A percentile compares a stretch with the other conserved stretches of the same genome.
Conservation (phyloP, 331 rosid genomes). For the Phaseolus coccineus region DNA sequence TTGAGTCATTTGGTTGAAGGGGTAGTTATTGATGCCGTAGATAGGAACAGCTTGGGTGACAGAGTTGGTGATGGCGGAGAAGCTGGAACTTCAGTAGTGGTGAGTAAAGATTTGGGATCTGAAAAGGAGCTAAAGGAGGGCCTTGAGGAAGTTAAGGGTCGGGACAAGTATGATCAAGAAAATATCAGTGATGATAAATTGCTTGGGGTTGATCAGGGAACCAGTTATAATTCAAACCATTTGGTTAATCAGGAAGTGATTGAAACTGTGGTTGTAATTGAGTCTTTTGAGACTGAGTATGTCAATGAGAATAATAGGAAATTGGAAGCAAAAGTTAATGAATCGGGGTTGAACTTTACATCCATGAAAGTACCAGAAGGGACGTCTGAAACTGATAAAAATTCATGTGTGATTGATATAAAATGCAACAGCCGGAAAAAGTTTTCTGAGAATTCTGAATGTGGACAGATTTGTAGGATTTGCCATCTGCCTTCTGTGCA, state of each 20-base stretch:
- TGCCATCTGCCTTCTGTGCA: conserved; percentile 78
- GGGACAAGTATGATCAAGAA: conserved; percentile 36
- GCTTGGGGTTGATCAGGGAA: conserved; percentile 51
- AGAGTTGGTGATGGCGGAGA: conserved; percentile 31
- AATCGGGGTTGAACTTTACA: conserved; percentile 55
- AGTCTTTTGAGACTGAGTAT: conserved; percentile 49
- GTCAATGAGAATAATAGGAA: conserved; percentile 46
- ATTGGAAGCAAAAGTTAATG: conserved; percentile 47
- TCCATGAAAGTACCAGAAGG: conserved; percentile 48
- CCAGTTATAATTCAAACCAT: conserved; percentile 51
- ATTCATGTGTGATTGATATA: conserved; percentile 64
- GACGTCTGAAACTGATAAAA: conserved; percentile 57
- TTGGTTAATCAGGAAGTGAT: conserved; percentile 50
- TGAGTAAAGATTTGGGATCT: conserved; percentile 45
- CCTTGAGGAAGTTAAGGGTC: conserved; percentile 32
- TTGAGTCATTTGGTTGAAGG: conserved; percentile 50
- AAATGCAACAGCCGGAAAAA: conserved; percentile 57
- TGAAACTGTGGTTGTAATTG: conserved; percentile 57
- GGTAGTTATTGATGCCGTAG: conserved; percentile 49
- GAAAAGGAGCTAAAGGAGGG: conserved; percentile 42
- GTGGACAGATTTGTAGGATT: conserved; percentile 88
- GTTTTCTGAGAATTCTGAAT: conserved; percentile 58
- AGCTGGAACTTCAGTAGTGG: conserved; percentile 43
- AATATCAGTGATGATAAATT: conserved; percentile 43
- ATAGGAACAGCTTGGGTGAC: conserved; percentile 44